Conservation (phyloP, 768 basidiomycete species). For the Boletus rufocinnamomeus region DNA sequence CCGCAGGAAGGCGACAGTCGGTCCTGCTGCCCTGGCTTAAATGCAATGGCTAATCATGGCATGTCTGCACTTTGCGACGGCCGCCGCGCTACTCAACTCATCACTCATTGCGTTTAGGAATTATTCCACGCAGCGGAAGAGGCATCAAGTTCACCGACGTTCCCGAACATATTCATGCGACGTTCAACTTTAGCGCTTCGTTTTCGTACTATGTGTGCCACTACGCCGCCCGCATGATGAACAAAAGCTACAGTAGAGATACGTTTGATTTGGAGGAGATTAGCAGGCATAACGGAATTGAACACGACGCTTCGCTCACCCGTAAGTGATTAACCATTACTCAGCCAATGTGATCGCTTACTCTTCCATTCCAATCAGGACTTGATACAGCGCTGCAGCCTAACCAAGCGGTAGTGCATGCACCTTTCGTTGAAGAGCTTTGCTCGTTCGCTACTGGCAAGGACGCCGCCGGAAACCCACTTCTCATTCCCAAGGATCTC, state of each 20-base stretch:
- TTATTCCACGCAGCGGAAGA: conserved; percentile 61
- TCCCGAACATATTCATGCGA: conserved; percentile 41
- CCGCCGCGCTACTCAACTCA: neutral
- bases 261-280: conserved; percentile 60
- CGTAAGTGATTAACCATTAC: conserved; percentile 20
- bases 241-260: conserved; percentile 55
- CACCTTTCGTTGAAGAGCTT: conserved; percentile 56
- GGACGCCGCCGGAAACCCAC: conserved; percentile 43
- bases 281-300: no score
- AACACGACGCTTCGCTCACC: no score
- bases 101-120: conserved; percentile 23
- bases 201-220: conserved; percentile 69
- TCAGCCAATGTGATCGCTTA: neutral
- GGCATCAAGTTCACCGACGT: conserved; percentile 60
- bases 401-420: conserved; percentile 55
- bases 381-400: conserved; percentile 48
- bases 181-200: conserved; percentile 69
- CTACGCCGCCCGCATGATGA: conserved; percentile 56
- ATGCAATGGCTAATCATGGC: conserved; percentile 85
- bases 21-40: conserved; percentile 69
- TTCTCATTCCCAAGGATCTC: conserved; percentile 60
- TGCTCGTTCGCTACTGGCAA: conserved; percentile 63
- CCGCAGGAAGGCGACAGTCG: conserved; percentile 66
- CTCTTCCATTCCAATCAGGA: conserved; percentile 39
- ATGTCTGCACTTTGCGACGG: conserved; percentile 46